These are phyloP conservation scores for Fraxinus quadrangulata DNA, from an alignment of 257 asterid genomes.

Conservation along the genomic window DNA sequence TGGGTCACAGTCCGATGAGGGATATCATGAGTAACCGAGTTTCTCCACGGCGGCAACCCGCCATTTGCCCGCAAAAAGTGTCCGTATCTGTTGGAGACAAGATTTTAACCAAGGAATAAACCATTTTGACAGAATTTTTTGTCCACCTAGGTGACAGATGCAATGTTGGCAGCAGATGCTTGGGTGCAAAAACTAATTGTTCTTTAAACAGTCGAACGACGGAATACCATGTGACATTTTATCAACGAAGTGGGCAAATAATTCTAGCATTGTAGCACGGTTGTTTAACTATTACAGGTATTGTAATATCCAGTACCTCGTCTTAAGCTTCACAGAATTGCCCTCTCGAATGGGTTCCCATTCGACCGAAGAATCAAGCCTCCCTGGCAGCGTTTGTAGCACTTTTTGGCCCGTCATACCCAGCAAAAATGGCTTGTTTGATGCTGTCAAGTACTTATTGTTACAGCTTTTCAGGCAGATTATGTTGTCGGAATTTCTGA, in stretches of 20 bases:
- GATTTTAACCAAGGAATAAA: background rate
- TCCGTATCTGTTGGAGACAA: conserved; percentile 30
- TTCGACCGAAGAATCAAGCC: conserved; percentile 46
- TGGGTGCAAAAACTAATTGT: no score
- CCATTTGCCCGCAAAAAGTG: conserved; percentile 52
- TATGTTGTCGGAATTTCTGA: conserved; percentile 33
- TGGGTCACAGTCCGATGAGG: conserved; percentile 44
- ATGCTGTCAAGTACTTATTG: conserved; percentile 42
- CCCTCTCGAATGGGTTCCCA: conserved; percentile 53
- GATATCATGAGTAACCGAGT: conserved; percentile 50
- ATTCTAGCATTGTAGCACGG: no score
- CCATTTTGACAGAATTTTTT: no score
- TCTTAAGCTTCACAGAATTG: conserved; percentile 40
- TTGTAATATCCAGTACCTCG: conserved; percentile 27
- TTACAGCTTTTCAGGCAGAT: conserved; percentile 62
- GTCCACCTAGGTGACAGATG: no score
- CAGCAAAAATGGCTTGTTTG: conserved; percentile 43
- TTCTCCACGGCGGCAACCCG: conserved; percentile 54
- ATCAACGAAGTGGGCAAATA: no score
- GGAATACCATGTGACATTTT: no score
- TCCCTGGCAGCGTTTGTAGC: conserved; percentile 29
- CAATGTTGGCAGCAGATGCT: no score
- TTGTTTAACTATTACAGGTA: no score
- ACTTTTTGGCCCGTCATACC: conserved; percentile 52
- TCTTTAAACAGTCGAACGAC: no score